Evolutionary conservation across 306 rosid genomes (phyloP), one percentile per base, ranked within the genome.

Genomic region (Pyrus communis): DNA sequence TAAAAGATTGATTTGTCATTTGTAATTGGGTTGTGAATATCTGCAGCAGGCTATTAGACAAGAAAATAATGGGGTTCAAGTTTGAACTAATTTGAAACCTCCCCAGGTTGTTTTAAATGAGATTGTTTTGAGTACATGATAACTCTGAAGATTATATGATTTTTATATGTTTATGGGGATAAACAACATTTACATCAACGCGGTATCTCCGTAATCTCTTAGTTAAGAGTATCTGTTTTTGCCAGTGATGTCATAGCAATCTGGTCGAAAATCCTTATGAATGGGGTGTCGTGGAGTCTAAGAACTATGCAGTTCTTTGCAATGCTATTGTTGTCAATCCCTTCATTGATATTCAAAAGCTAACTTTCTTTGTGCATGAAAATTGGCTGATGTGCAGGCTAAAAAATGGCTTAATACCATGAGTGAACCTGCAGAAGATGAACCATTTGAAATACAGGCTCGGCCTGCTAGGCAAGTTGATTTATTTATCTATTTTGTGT

Each of bases 381-480:
- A 18, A 31, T 40, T 3, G 12, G 67, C 62, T 75, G 69, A 67
- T 84, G 40, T 78, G 87, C 89, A 91, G 98, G 97, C 98, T 27
- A 85, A 88, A 79, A 73, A 69, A 82, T 94, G 93, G 98, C 89
- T 90, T 71, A 87, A 78, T 71, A 86, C 83, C 55, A 89, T 94
- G 98, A 81, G 88, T 75, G 57, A 80, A 75, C 82, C 67, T 62
- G 88, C 69, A 31, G 88, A 81, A 66, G 87, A 87, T 77, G 92
- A 86, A 72, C 77, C 74, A 35, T 54, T 67, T 55, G 85, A 67
- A 68, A 83, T 68, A 27, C 85, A 77, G 73, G 82, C 79, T 68
- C 87, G 89, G 62, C 91, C 96, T 80, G 42, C 82, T 52, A 83
- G 91, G 98, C 90, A 49, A 78, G 78, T 62, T 19, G 25, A 62